Conservation (phyloP, 805 yeast genomes). For the Hanseniaspora vineae region DNA sequence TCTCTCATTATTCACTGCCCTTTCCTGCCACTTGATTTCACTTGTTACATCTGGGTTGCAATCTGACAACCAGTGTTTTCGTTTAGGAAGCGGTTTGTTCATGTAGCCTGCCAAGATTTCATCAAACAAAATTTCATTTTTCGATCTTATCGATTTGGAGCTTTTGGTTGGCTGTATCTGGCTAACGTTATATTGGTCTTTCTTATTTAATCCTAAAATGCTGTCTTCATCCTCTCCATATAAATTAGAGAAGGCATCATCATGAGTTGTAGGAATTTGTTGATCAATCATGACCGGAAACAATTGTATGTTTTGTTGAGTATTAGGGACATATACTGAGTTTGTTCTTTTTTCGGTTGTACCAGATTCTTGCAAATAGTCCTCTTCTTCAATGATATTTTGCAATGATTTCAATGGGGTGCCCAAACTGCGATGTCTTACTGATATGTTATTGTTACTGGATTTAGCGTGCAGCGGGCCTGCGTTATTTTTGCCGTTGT, state of each 20-base stretch:
- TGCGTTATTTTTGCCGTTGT: neutral
- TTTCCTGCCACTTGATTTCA: too few species aligned
- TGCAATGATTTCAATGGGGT: too few species aligned
- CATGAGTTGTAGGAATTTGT: neutral
- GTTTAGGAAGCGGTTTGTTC: neutral
- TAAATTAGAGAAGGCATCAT: neutral
- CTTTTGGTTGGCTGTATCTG: too few species aligned
- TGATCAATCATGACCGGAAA: neutral
- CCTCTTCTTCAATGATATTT: neutral
- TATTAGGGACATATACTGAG: too few species aligned
- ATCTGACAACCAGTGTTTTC: neutral
- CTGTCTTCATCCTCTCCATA: slow-evolving; percentile 2
- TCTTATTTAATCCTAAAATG: neutral
- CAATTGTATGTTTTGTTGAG: neutral
- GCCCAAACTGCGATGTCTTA: too few species aligned
- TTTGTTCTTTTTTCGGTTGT: neutral
- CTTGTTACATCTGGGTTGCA: too few species aligned
- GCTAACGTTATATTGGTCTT: too few species aligned
- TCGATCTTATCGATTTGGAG: neutral
- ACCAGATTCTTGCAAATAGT: neutral
- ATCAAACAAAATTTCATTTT: slow-evolving; percentile 2
- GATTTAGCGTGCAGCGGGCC: too few species aligned
- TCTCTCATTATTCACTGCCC: neutral
- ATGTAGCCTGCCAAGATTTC: slow-evolving; percentile 3
- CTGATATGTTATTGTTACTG: neutral